Base-by-base conservation (phyloP, 2,329 filamentous ascomycete species). In the Cryphonectria parasitica region DNA sequence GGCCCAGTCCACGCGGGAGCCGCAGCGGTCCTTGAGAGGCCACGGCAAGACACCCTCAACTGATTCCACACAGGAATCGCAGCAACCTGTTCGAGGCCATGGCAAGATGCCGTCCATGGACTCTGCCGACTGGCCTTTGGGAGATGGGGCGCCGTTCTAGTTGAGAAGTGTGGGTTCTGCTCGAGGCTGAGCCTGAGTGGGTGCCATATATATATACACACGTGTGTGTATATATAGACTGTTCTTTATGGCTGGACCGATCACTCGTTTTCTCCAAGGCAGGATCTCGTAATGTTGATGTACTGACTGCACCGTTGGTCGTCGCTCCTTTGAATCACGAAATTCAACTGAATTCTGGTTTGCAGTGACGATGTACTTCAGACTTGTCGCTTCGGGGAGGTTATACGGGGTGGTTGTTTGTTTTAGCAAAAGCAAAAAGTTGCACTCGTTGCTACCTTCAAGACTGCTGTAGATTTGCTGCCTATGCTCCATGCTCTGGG, bases 101-200 rank as follows among this genome's bases (percentile, higher is more conserved):
- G 28, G 28, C n/a, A 64, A 64, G 43, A 22, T 25, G 25, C 19
- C 28, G 7, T 64, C 63, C 31, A 43, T 34, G 17, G 63, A 64
- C 15, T 15, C 41, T 17, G 49, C 43, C 3, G 6, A 64, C 17
- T 64, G 41, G 63, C 63, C 63, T 64, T 28, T 64, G 63, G 63
- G 63, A 49, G 63, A 64, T 28, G 63, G 63, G 6, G 63, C 63
- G 28, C 63, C 63, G 6, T 64, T 64, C 41, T 64, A 64, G 19
- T 3, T 34, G 28, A n/a, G 36, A 13, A 36, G 5, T 7, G 43
- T 49, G 22, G 25, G 17, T 1, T 64, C 25, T 13, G 36, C 36
- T 43, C 22, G 28, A 64, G 34, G 39, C 36, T 28, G 41, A 39
- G 11, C n/a, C 39, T 28, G 13, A 28, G 2, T 64, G 4, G 39